A percentile compares a stretch with the other conserved stretches of the same genome.
phyloP scores from a whole-genome alignment of 1,284 basidiomycete species.

The Ceratobasidium theobromae region DNA sequence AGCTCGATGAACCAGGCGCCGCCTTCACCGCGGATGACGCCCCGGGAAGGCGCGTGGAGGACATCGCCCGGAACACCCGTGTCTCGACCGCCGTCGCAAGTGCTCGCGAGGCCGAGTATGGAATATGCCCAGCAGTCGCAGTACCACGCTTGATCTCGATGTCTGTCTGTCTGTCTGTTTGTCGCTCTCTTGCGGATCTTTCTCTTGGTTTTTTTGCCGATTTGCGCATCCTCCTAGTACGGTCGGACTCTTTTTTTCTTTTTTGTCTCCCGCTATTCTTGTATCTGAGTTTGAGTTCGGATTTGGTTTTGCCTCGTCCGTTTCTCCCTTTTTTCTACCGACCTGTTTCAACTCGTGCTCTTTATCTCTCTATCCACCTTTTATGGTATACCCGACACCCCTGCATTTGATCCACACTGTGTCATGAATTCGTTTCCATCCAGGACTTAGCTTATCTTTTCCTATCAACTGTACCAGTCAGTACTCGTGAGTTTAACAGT shows the following conservation, averaged over 20 bases:
- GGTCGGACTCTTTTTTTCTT: not conserved
- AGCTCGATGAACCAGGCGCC: not conserved
- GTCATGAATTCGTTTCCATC: slow-evolving; percentile 28
- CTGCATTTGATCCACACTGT: slow-evolving; percentile 31
- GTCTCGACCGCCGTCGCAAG: slow-evolving; percentile 17
- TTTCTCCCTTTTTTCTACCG: not conserved
- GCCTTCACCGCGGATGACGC: slow-evolving; percentile 17
- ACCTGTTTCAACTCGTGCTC: not conserved
- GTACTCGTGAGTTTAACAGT: slow-evolving; percentile 23
- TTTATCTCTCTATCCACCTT: not conserved
- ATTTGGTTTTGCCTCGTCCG: not conserved
- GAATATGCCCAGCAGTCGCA: not conserved
- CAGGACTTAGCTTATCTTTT: slow-evolving; percentile 5
- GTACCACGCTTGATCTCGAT: not conserved
- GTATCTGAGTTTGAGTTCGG: not conserved
- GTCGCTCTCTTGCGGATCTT: not conserved
- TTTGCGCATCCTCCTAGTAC: too few species aligned
- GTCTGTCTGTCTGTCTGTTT: not conserved
- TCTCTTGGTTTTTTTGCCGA: not conserved
- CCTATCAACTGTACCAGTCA: slow-evolving; percentile 29
- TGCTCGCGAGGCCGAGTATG: slow-evolving; percentile 18
- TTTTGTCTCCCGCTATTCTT: not conserved
- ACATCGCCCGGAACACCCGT: not conserved
- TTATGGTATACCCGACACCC: slow-evolving; percentile 31
- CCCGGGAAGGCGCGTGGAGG: slow-evolving; percentile 3